Base-by-base conservation (phyloP, 2,329 filamentous ascomycete genomes). In the Claviceps digitariae region DNA sequence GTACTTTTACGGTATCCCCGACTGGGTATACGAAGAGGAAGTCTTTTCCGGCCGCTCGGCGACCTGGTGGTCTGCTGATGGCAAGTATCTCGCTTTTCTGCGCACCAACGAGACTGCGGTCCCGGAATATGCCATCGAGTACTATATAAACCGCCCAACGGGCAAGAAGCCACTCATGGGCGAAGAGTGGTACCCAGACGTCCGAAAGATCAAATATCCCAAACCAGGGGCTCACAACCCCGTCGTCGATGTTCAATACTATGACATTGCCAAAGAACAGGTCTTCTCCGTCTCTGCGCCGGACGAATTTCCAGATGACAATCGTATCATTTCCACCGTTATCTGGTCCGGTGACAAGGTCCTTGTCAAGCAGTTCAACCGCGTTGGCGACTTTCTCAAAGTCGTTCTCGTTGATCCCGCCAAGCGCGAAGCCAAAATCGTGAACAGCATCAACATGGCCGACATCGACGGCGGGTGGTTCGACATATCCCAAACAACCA, bases 391-490 rank as follows among this genome's bases (percentile, higher is more conserved):
- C 62, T 69, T 89, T n/a, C 77, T 97, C 65, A 89, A 87, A 58
- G 83, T 96, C 27, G 82, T 95, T 7, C 75, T 97, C 6, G 82
- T 97, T 53, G 88, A 98, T 64, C 86, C 93, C 5, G 70, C 74
- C 23, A 72, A 76, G 3, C 83, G 89, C 48, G 82, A 79, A 21
- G 90, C 88, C 31, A 86, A 85, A 66, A 84, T 87, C 0, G 82
- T 96, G 48, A 79, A 91, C 57, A 85, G 83, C 21, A 79, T 87
- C 49, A 82, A 98, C 66, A 82, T 96, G 49, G 80, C 82, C 58
- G 77, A 84, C 54, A 75, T 96, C n/a, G 93, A 98, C 66, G 90
- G 90, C 23, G 94, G 93, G 36, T 98, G 93, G 93, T 91, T 96
- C 61, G 93, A 98, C 69, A 88, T 95, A 44, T 88, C 89, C 1